Base-by-base conservation (phyloP, 1,139 yeast genomes). In the Trichomonascaceae sp. region DNA sequence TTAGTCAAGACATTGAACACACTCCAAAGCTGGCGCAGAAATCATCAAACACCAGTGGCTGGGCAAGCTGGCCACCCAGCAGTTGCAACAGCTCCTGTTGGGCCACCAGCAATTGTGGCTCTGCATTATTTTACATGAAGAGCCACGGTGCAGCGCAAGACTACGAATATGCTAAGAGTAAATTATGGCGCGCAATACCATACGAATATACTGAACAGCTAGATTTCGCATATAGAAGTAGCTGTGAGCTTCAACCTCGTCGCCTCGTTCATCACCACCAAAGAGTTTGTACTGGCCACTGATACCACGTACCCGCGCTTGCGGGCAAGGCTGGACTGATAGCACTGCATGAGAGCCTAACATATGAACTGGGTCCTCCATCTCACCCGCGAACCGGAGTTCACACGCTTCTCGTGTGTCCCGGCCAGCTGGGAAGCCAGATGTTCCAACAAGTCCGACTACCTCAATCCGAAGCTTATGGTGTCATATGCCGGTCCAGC, bases 251-350 rank as follows among this genome's bases (percentile, higher is more conserved):
- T 81, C 15, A 85, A 87, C 44, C 62, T 82, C 31, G 44, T 74
- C 13, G 73, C 93, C 2, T 71, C 76, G 40, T 78, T 80, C 51
- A 72, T 74, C 46, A 72, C 87, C 34, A 69, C 74, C 43, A 74
- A 80, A 45, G 61, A 72, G 0, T 76, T 84, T 47, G 56, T 85
- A 6, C 93, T 94, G 0, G 71, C 60, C 27, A 81, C 87, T 95
- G 96, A 0, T 81, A 76, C 50, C 66, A 87, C 13, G 73, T 87
- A 18, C 80, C 87, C 3, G 62, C 87, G 25, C 84, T 89, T 0
- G 81, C 94, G 0, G 82, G 93, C 6, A 87, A 87, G 54, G 77
- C 93, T 0, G 96, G 93, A 0, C 56, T 82, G 22, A 69, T 87
- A 34, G 85, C 92, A 0, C 59, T 85, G 30, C 96, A 87, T 51